These are phyloP conservation scores for Colletotrichum sp. DNA, from an alignment of 2,329 filamentous ascomycete genomes.

Conservation along the genomic window DNA sequence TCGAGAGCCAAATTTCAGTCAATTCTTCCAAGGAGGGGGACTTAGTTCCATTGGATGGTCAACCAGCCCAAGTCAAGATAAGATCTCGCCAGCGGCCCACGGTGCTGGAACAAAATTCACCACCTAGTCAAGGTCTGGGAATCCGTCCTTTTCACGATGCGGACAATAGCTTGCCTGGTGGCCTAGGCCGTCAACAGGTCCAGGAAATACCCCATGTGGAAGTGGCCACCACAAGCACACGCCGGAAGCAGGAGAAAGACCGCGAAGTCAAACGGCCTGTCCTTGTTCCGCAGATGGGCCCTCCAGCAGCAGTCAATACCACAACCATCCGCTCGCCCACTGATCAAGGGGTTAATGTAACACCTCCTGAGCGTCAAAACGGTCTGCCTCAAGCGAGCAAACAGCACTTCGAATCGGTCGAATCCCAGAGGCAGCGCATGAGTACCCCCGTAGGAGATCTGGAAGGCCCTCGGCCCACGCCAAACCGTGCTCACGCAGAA, in stretches of 20 bases:
- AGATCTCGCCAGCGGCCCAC: background rate
- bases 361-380: background rate
- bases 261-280: background rate
- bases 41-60: background rate
- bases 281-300: background rate
- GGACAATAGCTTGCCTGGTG: background rate
- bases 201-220: background rate
- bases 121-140: background rate
- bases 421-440: background rate
- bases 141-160: constrained; percentile 8
- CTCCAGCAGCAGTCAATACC: background rate
- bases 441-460: background rate
- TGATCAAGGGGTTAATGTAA: background rate
- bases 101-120: background rate
- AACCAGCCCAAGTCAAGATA: background rate
- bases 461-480: background rate
- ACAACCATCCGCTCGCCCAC: background rate
- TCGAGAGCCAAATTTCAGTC: background rate
- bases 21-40: background rate
- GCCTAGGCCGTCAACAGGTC: background rate
- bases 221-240: background rate
- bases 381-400: background rate
- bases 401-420: background rate
- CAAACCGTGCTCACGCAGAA: background rate
- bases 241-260: background rate